These are phyloP conservation scores for Microascus cirrosus DNA, from an alignment of 2,329 filamentous ascomycete species.

Conservation along the genomic window DNA sequence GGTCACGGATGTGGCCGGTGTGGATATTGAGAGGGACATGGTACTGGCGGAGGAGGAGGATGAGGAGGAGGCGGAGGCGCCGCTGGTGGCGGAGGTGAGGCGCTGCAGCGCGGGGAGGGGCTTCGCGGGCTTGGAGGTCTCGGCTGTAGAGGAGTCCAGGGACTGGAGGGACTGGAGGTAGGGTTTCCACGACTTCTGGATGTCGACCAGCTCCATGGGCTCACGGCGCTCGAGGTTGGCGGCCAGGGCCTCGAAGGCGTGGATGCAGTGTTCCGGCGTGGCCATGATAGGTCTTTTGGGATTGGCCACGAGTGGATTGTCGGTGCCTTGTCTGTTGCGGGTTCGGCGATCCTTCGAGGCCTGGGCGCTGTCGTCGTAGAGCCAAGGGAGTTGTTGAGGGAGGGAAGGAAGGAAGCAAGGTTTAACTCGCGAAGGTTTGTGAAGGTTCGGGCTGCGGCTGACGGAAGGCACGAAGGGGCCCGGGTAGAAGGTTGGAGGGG, in stretches of 20 bases:
- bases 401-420: neutral
- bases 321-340: too few species aligned
- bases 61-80: slow-evolving; percentile 8
- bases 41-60: slow-evolving; percentile 16
- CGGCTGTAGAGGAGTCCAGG: slow-evolving; percentile 7
- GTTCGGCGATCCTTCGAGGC: neutral
- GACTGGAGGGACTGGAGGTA: slow-evolving; percentile 15
- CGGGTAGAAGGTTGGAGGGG: neutral
- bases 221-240: slow-evolving; percentile 63
- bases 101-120: slow-evolving; percentile 29
- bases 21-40: slow-evolving; percentile 22
- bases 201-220: slow-evolving; percentile 53
- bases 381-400: neutral
- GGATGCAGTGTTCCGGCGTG: slow-evolving; percentile 73
- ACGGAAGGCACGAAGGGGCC: neutral
- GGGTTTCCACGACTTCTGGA: slow-evolving; percentile 54
- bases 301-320: neutral
- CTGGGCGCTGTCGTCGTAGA: neutral
- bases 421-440: neutral
- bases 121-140: slow-evolving; percentile 15
- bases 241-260: slow-evolving; percentile 80
- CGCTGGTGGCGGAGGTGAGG: slow-evolving; percentile 17
- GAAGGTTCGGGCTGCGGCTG: neutral
- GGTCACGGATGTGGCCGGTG: slow-evolving; percentile 51
- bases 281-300: slow-evolving; percentile 50